A percentile compares a stretch with the other conserved stretches of the same genome.
Evolutionary conservation across 1,139 yeast species (phyloP).

Genomic region (Hyphopichia wangnamkhiaoensis): DNA sequence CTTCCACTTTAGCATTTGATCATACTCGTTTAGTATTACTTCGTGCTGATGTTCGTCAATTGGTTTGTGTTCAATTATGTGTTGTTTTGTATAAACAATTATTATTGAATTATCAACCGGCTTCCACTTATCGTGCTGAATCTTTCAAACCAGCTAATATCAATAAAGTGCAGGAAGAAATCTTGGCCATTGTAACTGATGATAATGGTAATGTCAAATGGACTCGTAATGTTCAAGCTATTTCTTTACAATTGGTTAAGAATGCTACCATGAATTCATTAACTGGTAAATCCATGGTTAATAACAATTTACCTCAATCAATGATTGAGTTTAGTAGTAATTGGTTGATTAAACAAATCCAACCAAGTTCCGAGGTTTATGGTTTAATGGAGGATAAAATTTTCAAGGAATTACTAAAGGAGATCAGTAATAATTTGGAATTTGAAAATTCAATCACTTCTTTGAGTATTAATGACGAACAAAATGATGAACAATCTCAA

Average conservation of each 20-base stretch:
- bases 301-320: slow-evolving; percentile 31
- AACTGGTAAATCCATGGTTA: slow-evolving; percentile 5
- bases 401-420: slow-evolving; percentile 50
- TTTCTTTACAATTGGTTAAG: slow-evolving; percentile 71
- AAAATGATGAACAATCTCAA: neutral
- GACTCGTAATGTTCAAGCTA: slow-evolving; percentile 78
- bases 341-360: slow-evolving; percentile 85
- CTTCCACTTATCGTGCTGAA: slow-evolving; percentile 18
- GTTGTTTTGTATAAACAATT: slow-evolving; percentile 72
- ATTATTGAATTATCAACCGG: slow-evolving; percentile 33
- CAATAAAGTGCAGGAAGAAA: slow-evolving; percentile 51
- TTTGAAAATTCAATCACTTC: slow-evolving; percentile 2
- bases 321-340: slow-evolving; percentile 68
- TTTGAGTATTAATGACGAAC: neutral
- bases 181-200: slow-evolving; percentile 79
- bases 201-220: slow-evolving; percentile 86
- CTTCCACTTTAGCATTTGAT: slow-evolving; percentile 84
- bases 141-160: slow-evolving; percentile 30
- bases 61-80: slow-evolving; percentile 79
- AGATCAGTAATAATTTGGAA: slow-evolving; percentile 25
- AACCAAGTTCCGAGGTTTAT: slow-evolving; percentile 79
- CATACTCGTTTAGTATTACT: slow-evolving; percentile 75
- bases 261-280: slow-evolving; percentile 22
- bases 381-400: slow-evolving; percentile 72
- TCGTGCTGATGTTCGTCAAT: slow-evolving; percentile 83